Conservation (phyloP, 202 grass and related monocot genomes). For the Setaria viridis region DNA sequence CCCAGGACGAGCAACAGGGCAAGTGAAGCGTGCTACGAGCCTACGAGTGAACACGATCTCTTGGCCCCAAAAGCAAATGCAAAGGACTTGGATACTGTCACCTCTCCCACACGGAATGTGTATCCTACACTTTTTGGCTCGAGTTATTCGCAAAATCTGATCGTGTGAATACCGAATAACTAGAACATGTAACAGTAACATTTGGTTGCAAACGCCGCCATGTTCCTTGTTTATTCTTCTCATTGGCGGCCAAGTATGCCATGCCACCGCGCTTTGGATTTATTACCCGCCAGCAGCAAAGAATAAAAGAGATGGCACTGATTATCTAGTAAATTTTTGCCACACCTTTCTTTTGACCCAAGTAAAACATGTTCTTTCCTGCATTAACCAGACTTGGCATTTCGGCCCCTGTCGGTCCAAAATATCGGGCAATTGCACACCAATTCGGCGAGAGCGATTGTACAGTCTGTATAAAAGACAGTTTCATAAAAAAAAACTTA, state of each 20-base stretch:
- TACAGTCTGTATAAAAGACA: not conserved
- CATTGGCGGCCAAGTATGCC: not conserved
- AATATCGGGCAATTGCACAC: not conserved
- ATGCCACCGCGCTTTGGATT: constrained; percentile 25
- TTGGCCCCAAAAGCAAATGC: constrained; percentile 1
- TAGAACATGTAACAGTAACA: not conserved
- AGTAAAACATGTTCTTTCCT: constrained; percentile 34
- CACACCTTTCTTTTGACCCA: constrained; percentile 17
- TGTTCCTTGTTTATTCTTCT: constrained; percentile 32
- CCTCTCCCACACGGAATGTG: not conserved
- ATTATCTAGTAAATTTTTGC: constrained; percentile 2
- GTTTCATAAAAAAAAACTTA: not conserved
- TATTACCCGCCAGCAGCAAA: constrained; percentile 12
- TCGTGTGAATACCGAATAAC: not conserved
- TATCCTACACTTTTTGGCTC: not conserved
- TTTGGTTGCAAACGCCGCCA: not conserved
- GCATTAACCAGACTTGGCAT: constrained; percentile 13
- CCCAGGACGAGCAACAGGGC: not conserved
- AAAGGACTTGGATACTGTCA: not conserved
- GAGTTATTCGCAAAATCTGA: not conserved
- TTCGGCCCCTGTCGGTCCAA: not conserved
- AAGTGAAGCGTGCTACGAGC: not conserved
- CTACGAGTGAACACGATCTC: constrained; percentile 9
- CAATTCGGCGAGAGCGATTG: not conserved
- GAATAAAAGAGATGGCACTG: not conserved